phyloP scores from a whole-genome alignment of 805 yeast species.

The Teunomyces pallodes region DNA sequence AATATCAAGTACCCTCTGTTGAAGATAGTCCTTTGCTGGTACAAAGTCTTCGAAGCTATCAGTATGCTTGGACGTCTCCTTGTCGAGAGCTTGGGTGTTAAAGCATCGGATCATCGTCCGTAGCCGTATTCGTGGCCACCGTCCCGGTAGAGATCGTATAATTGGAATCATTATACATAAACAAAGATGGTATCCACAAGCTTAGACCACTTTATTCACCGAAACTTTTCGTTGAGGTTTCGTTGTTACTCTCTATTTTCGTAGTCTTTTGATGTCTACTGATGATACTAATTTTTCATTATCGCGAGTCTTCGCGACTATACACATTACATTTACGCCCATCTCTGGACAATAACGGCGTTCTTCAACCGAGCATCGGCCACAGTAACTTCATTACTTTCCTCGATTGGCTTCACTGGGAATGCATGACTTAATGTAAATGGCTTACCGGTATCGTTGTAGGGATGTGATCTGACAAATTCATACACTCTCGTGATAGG shows the following conservation, averaged over 20 bases:
- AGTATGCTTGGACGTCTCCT: not conserved
- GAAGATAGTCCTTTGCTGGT: not conserved
- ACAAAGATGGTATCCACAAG: too few species aligned
- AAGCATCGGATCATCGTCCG: not conserved
- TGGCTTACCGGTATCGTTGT: constrained; percentile 45
- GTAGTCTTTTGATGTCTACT: not conserved
- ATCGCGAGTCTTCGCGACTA: not conserved
- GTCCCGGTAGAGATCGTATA: too few species aligned
- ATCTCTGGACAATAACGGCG: constrained; percentile 88
- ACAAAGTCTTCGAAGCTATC: not conserved
- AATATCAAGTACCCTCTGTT: not conserved
- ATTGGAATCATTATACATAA: too few species aligned
- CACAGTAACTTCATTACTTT: constrained; percentile 49
- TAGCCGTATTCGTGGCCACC: not conserved
- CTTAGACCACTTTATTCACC: too few species aligned
- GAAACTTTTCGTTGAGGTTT: too few species aligned
- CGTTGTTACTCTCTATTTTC: too few species aligned
- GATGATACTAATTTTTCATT: not conserved
- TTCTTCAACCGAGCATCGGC: constrained; percentile 74
- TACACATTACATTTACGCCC: constrained; percentile 36
- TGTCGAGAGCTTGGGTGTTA: not conserved
- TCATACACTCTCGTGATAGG: constrained; percentile 66
- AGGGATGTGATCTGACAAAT: constrained; percentile 51
- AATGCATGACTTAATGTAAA: constrained; percentile 76
- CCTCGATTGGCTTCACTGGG: constrained; percentile 73